Evolutionary conservation across 805 yeast species (phyloP).

Genomic region (Barnettozyma vustinii): DNA sequence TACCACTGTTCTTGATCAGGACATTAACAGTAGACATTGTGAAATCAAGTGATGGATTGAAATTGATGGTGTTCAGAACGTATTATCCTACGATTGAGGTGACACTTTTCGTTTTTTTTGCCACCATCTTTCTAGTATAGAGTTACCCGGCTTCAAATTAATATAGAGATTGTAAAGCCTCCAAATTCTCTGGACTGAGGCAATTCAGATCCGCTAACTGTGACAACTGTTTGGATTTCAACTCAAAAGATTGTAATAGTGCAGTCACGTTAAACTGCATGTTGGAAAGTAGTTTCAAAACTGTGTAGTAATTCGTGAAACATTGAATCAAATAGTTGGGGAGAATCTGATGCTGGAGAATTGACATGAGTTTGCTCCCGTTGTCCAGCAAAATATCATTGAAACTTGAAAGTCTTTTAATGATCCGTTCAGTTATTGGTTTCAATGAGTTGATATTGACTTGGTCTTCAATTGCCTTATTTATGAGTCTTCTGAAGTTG

Average conservation of each 20-base stretch:
- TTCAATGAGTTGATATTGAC: not conserved
- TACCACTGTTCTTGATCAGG: constrained; percentile 63
- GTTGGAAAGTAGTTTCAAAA: constrained; percentile 3
- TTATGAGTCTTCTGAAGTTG: constrained; percentile 5
- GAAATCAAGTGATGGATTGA: not conserved
- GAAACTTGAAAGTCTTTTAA: not conserved
- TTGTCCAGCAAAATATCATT: constrained; percentile 3
- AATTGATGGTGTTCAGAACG: not conserved
- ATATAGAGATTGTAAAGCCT: not conserved
- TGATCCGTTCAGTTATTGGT: not conserved
- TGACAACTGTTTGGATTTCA: constrained; percentile 4
- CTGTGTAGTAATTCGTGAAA: constrained; percentile 6
- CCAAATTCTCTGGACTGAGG: not conserved
- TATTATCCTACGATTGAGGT: not conserved
- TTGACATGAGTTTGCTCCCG: not conserved
- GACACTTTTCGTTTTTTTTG: not conserved
- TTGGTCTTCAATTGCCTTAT: constrained; percentile 3
- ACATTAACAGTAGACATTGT: constrained; percentile 19
- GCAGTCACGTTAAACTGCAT: constrained; percentile 7
- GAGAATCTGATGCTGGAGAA: constrained; percentile 7
- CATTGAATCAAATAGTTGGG: constrained; percentile 8
- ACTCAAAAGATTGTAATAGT: constrained; percentile 4
- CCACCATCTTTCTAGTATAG: not conserved
- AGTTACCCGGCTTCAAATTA: not conserved
- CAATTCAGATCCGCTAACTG: not conserved